phyloP scores from a whole-genome alignment of 331 rosid species.

The Prunus yedoensis region DNA sequence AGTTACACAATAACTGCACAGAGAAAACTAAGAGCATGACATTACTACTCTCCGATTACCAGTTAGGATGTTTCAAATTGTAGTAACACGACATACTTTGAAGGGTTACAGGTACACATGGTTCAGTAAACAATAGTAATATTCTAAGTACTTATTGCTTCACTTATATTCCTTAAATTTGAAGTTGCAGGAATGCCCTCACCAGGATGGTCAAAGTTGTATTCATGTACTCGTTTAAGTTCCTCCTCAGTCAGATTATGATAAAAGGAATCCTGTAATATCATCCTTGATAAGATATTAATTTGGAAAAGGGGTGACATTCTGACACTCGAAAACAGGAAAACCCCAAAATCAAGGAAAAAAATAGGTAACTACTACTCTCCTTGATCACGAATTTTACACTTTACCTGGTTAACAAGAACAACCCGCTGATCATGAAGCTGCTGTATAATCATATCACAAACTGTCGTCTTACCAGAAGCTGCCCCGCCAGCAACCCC shows the following conservation, averaged over 20 bases:
- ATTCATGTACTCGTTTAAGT: constrained; percentile 77
- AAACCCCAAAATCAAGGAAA: background rate
- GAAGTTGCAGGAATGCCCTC: constrained; percentile 33
- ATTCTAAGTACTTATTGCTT: background rate
- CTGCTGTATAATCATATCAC: constrained; percentile 97
- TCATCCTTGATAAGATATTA: constrained; percentile 4
- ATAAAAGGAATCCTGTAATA: constrained; percentile 88
- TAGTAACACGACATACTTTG: background rate
- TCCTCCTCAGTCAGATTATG: constrained; percentile 74
- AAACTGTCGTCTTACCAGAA: constrained; percentile 93
- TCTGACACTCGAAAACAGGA: background rate
- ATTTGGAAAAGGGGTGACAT: background rate
- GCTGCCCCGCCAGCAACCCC: constrained; percentile 99
- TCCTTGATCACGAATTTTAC: constrained; percentile 1
- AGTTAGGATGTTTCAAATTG: background rate
- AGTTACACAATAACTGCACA: background rate
- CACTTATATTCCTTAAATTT: constrained; percentile 2
- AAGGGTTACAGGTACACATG: background rate
- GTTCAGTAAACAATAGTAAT: background rate
- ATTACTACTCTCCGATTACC: background rate
- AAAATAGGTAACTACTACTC: background rate
- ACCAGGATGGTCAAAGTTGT: constrained; percentile 99
- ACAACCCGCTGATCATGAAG: constrained; percentile 98
- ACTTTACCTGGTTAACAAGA: constrained; percentile 84
- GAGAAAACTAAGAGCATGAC: background rate